Evolutionary conservation across 2,329 filamentous ascomycete species (phyloP), one percentile per base, ranked within the genome.

Genomic region (Ampelomyces quisqualis): DNA sequence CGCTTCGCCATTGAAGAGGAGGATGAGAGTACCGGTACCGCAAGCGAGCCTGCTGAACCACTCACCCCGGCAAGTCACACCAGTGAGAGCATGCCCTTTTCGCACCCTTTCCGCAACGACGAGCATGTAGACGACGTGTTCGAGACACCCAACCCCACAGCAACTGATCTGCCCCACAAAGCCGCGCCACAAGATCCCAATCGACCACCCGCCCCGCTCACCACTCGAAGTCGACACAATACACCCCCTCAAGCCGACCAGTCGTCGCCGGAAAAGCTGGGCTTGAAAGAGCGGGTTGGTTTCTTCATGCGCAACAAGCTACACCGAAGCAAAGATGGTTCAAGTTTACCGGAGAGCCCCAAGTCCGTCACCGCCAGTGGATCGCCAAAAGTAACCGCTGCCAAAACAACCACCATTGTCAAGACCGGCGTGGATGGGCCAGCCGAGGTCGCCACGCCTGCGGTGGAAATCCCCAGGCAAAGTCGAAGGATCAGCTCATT

Each of bases 21-120:
- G 43, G 65, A 69, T 48, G 65, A 69, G 44, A 68, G 62, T 41
- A 67, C 57, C 21, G 65, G 64, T 33, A 67, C 66, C 5, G 65
- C 58, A 21, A 69, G 65, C 46, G 68, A 70, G 39, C 59, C 61
- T n/a, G 52, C 53, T 28, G 67, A 70, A 38, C 68, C 68, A 11
- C 51, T 67, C 27, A 70, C 68, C n/a, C 68, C 68, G 9, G 63
- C 53, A 3, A 68, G 62, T 47, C 63, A 67, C 43, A 47, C 49
- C 40, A 68, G 62, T 38, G 65, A 68, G 42, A 49, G 49, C 32
- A 22, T 45, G 2, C 46, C 58, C 6, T 63, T 63, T 23, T 48
- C 56, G 4, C 46, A 68, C 33, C 47, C 57, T 2, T 67, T 67
- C 39, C 53, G 53, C 22, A 51, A 60, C 34, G 56, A 67, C 37